Evolutionary conservation across 2,329 filamentous ascomycete genomes (phyloP), one percentile per base, ranked within the genome.

Genomic region (Arthroderma uncinatum): DNA sequence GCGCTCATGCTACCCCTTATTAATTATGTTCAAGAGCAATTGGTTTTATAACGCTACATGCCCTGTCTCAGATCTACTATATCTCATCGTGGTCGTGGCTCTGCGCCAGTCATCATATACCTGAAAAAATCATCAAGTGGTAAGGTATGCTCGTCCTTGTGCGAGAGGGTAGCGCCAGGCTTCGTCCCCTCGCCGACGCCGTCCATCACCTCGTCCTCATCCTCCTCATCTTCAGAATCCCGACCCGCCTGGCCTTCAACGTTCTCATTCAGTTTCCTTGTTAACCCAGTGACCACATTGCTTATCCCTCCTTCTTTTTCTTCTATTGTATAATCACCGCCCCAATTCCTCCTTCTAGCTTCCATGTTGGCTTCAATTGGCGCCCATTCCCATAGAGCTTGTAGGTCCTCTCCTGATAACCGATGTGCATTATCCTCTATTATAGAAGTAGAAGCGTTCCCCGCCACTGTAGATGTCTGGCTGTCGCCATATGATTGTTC

Each of bases 251-350:
- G 74, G 1, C 71, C 72, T 1, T 70, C 71, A 9, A 75, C 75
- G 7, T 84, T 81, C 1, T 84, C 82, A 1, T 80, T 79, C 61
- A 79, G 64, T 57, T 71, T 76, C 62, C 81, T 78, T 66, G 71
- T 78, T 66, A 93, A 69, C 0, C 88, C 88, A 0, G 87, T 92
- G 37, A 83, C 78, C 48, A 91, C 85, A 63, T 82, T 85, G 65
- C 86, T 80, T 9, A 85, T 70, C 5, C 87, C 88, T 58, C 68
- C 66, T 58, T 80, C 82, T 54, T 80, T 78, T 74, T 93, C 89
- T 64, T 85, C 84, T 2, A 81, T 75, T 1, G 87, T 92, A 68
- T 83, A 93, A 57, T 84, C 78, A 57, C 86, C 84, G n/a, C 75
- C 74, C 64, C 77, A 80, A 62, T 82, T 74, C 69, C 74, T 68